Evolutionary conservation across 805 yeast species (phyloP).

Genomic region (Cyberlindnera mississippiensis): DNA sequence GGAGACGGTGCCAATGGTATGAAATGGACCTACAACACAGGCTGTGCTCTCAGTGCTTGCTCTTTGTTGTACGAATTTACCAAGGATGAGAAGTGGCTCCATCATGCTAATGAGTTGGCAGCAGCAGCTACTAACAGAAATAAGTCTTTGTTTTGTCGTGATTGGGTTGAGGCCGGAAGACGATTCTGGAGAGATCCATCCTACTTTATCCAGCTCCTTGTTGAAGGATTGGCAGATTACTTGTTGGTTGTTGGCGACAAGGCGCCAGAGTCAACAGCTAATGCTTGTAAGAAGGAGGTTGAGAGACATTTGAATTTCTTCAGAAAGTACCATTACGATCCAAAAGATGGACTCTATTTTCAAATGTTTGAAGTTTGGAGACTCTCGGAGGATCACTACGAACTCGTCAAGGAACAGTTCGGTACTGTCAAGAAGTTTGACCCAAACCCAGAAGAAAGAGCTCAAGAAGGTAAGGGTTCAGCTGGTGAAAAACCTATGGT

Average conservation of each 20-base stretch:
- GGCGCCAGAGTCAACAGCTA: slow-evolving; percentile 32
- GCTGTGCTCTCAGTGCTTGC: slow-evolving; percentile 57
- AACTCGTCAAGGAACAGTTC: slow-evolving; percentile 48
- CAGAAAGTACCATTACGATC: slow-evolving; percentile 53
- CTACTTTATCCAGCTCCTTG: slow-evolving; percentile 57
- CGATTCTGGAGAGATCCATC: slow-evolving; percentile 64
- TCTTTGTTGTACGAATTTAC: slow-evolving; percentile 48
- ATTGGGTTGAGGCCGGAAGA: slow-evolving; percentile 40
- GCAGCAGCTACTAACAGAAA: slow-evolving; percentile 55
- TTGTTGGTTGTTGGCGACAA: slow-evolving; percentile 43
- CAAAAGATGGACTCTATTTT: slow-evolving; percentile 54
- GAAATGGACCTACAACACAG: slow-evolving; percentile 67
- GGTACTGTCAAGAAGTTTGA: slow-evolving; percentile 51
- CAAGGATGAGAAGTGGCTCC: slow-evolving; percentile 45
- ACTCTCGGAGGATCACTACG: slow-evolving; percentile 47
- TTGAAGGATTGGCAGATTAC: slow-evolving; percentile 69
- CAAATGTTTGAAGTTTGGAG: slow-evolving; percentile 56
- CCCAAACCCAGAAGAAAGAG: slow-evolving; percentile 50
- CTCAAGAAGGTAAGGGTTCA: slow-evolving; percentile 35
- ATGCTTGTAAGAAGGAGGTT: slow-evolving; percentile 37
- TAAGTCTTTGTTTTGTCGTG: slow-evolving; percentile 59
- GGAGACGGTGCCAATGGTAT: slow-evolving; percentile 41
- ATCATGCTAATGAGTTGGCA: slow-evolving; percentile 34
- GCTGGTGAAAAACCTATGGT: slow-evolving; percentile 35
- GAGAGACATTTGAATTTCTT: slow-evolving; percentile 54